Evolutionary conservation across 1,284 basidiomycete species (phyloP).

Genomic region (Leccinum discolor): DNA sequence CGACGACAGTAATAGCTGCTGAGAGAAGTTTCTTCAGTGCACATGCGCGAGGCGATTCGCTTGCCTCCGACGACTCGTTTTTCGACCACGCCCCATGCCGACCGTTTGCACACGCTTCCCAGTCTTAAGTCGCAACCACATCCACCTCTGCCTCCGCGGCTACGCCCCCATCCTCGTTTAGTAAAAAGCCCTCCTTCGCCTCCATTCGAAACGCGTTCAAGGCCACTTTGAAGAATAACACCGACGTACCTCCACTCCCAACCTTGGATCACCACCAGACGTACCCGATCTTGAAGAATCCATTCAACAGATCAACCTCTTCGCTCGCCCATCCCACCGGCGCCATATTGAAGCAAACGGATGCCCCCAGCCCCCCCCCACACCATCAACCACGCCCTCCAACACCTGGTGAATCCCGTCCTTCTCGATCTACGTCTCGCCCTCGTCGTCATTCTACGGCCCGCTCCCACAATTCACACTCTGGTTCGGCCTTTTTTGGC

Average conservation of each 20-base stretch:
- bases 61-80: slow-evolving; percentile 64
- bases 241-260: slow-evolving; percentile 67
- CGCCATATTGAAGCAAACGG: slow-evolving; percentile 36
- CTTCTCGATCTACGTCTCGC: slow-evolving; percentile 42
- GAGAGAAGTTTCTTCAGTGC: slow-evolving; percentile 60
- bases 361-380: slow-evolving; percentile 36
- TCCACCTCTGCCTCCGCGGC: slow-evolving; percentile 25
- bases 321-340: slow-evolving; percentile 53
- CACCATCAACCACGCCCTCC: slow-evolving; percentile 51
- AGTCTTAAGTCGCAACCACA: slow-evolving; percentile 60
- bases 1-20: slow-evolving; percentile 47
- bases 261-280: slow-evolving; percentile 58
- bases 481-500: slow-evolving; percentile 66
- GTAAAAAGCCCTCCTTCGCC: slow-evolving; percentile 85
- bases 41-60: slow-evolving; percentile 76
- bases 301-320: slow-evolving; percentile 79
- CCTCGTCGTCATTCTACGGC: slow-evolving; percentile 56
- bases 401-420: slow-evolving; percentile 56
- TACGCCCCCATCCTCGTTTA: slow-evolving; percentile 49
- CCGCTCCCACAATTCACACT: slow-evolving; percentile 74
- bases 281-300: slow-evolving; percentile 73
- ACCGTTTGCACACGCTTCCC: slow-evolving; percentile 46
- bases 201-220: slow-evolving; percentile 91
- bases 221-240: slow-evolving; percentile 51
- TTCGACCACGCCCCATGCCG: slow-evolving; percentile 58